Percentiles rank a stretch among this genome's conserved stretches.
Conservation (phyloP, 2,329 filamentous ascomycete species). For the Fusarium compactum region DNA sequence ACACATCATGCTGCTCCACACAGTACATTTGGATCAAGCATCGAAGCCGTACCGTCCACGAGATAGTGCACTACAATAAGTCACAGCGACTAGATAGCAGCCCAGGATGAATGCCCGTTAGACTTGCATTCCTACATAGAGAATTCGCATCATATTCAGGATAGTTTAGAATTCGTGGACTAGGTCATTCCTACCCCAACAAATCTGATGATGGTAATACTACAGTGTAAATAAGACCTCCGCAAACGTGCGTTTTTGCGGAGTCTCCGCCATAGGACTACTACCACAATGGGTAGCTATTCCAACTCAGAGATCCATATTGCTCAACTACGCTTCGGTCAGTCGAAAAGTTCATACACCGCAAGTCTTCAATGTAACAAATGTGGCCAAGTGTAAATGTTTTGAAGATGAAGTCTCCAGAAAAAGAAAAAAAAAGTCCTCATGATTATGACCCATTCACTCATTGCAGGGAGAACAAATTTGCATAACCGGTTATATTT, state of each 20-base stretch:
- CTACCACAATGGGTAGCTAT: neutral
- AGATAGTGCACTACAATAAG: neutral
- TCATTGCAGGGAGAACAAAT: neutral
- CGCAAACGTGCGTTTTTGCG: neutral
- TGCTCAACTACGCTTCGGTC: no score
- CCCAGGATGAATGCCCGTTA: fast-evolving
- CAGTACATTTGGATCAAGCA: neutral
- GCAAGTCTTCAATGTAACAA: neutral
- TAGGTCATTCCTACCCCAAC: no score
- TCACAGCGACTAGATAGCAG: neutral
- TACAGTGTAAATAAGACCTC: neutral
- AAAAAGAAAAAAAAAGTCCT: neutral
- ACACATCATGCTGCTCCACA: neutral
- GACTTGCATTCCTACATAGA: neutral
- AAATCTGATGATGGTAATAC: no score
- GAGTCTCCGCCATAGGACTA: neutral
- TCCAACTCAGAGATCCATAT: neutral
- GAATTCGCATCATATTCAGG: no score
- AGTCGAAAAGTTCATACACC: neutral
- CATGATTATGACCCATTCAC: neutral
- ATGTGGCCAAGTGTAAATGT: neutral
- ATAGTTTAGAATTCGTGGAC: no score
- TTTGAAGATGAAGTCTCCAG: neutral
- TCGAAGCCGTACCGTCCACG: neutral
- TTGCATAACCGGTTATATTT: conserved; percentile 6